Conservation (phyloP, 768 basidiomycete genomes). For the Kondoa subrosea region DNA sequence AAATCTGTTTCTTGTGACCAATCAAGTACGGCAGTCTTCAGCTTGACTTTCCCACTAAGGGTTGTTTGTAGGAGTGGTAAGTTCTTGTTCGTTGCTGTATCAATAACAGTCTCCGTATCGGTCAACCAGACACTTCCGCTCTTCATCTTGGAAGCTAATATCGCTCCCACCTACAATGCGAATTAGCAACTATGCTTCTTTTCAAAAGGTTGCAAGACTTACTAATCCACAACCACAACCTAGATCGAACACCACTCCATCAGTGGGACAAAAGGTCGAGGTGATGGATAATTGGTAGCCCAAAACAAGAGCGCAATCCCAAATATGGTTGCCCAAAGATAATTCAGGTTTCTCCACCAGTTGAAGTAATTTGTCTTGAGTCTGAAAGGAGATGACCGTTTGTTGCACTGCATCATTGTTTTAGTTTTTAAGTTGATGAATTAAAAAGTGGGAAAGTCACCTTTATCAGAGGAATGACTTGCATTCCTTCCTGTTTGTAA, state of each 20-base stretch:
- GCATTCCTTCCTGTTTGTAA: neutral
- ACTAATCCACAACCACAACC: slow-evolving; percentile 4
- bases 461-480: neutral
- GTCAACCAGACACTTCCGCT: neutral
- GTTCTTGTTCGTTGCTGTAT: neutral
- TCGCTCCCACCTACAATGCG: no score
- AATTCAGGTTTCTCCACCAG: slow-evolving; percentile 3
- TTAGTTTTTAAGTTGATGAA: neutral
- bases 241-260: neutral
- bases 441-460: neutral
- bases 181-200: no score
- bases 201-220: no score
- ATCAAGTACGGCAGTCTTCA: neutral
- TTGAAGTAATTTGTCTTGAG: neutral
- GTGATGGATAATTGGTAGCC: neutral
- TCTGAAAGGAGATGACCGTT: neutral
- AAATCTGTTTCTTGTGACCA: neutral
- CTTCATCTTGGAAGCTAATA: neutral
- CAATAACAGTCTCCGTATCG: neutral
- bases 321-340: neutral
- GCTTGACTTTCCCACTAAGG: neutral
- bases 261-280: neutral
- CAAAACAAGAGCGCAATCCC: slow-evolving; percentile 6
- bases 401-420: neutral
- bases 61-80: neutral